Conservation (phyloP, 345 rosid genomes). For the Citrus hindsii region DNA sequence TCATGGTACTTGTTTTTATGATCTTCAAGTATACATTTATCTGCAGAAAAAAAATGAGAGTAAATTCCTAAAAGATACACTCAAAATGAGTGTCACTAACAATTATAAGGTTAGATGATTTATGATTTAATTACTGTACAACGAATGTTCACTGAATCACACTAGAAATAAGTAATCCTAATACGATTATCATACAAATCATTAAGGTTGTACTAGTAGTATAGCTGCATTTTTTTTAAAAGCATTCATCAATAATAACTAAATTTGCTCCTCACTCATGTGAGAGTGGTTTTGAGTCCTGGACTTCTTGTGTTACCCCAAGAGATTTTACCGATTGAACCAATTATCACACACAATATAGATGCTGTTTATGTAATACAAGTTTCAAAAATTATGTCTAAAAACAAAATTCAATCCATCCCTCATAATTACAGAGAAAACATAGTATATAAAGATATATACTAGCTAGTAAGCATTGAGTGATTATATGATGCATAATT, state of each 20-base stretch:
- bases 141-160: neutral
- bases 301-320: too few relatives aligned
- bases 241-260: too few relatives aligned
- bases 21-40: constrained; percentile 28
- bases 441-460: neutral
- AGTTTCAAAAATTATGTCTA: neutral
- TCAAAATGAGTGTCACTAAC: neutral
- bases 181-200: neutral
- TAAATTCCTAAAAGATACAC: neutral
- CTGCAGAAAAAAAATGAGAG: constrained; percentile 11
- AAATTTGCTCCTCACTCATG: too few relatives aligned
- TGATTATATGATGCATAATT: neutral
- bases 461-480: neutral
- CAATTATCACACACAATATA: too few relatives aligned
- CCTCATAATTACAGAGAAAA: neutral
- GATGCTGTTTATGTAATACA: neutral
- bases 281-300: too few relatives aligned
- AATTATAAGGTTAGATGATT: neutral
- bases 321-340: too few relatives aligned
- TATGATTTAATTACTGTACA: too few relatives aligned
- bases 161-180: neutral
- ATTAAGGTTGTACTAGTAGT: neutral
- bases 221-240: too few relatives aligned
- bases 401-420: neutral
- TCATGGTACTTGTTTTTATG: constrained; percentile 25